Conservation (phyloP, 2,329 filamentous ascomycete species). For the Venturia carpophila region DNA sequence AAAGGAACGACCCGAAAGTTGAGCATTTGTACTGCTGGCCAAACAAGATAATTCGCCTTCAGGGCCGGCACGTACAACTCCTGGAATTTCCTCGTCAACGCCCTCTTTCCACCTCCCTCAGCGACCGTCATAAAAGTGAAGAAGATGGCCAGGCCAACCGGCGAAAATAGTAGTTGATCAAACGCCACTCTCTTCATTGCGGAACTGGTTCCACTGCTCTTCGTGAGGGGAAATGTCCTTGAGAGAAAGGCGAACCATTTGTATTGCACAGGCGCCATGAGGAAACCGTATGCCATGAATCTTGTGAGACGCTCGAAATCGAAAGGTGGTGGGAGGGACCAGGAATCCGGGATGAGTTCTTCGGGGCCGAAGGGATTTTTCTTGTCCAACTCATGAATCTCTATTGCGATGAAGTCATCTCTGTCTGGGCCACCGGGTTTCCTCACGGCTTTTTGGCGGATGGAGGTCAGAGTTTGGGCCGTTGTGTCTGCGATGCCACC, state of each 20-base stretch:
- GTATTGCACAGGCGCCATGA: conserved; percentile 92
- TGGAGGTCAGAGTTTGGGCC: conserved; percentile 82
- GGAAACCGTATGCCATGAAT: conserved; percentile 96
- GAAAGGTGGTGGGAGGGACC: conserved; percentile 67
- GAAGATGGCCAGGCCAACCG: conserved; percentile 77
- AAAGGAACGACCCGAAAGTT: conserved; percentile 95
- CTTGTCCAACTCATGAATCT: conserved; percentile 79
- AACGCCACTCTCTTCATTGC: conserved; percentile 85
- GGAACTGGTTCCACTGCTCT: conserved; percentile 61
- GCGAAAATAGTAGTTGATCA: conserved; percentile 90
- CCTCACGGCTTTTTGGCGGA: conserved; percentile 59
- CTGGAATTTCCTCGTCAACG: conserved; percentile 73
- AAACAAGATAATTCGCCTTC: conserved; percentile 91
- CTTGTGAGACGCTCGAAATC: conserved; percentile 91
- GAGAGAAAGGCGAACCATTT: conserved; percentile 90
- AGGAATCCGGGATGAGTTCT: conserved; percentile 58
- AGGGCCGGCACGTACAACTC: conserved; percentile 91
- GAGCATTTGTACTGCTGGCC: conserved; percentile 91
- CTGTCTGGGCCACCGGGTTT: conserved; percentile 54
- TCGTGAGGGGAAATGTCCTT: conserved; percentile 73
- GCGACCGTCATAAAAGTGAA: conserved; percentile 95
- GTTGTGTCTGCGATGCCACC: conserved; percentile 95
- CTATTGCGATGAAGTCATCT: conserved; percentile 70
- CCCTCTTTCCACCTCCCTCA: conserved; percentile 79
- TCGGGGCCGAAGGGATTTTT: conserved; percentile 60